Evolutionary conservation across 2,329 filamentous ascomycete species (phyloP), one percentile per base, ranked within the genome.

Genomic region (Tolypocladium amazonense): DNA sequence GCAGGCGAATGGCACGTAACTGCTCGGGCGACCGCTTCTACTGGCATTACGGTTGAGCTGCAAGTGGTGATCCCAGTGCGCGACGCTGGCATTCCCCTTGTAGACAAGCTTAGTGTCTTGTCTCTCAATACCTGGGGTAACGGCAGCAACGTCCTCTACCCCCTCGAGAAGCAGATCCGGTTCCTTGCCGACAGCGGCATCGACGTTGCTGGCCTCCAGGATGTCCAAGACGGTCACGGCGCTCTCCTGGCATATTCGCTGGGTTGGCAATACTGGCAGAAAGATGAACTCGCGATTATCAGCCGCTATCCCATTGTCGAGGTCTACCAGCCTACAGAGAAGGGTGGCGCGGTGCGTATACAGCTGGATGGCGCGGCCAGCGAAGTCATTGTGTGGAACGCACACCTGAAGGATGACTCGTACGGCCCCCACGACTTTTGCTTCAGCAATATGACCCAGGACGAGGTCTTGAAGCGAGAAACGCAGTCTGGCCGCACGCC

Each of bases 361-460:
- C 65, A 67, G 33, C 68, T 77, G 18, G 73, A 75, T 59, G 71
- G 69, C 8, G 58, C 65, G 0, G 61, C 61, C 6, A 63, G 56
- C 33, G 66, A 73, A 38, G 64, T 75, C 56, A 72, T 73, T 60
- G 65, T 76, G 54, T 75, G 70, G 66, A 71, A 69, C 33, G 68
- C 68, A 47, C 75, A 77, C 57, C 60, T 77, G 8, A 73, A 70
- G 2, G 72, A 70, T 50, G 64, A 66, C 27, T 76, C 76, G 0
- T 77, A 78, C 53, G 75, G 76, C 0, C 76, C 76, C 0, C 77
- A 77, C 61, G 75, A 76, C 56, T 74, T 76, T 60, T 77, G 76
- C 68, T 77, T 71, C 53, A 66, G 72, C 47, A 65, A 71, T 20
- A 69, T 71, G 67, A 63, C 65, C 2, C 62, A 69, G 3, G 71